Conservation (phyloP, 2,329 filamentous ascomycete species). For the Bipolaris gigantea region DNA sequence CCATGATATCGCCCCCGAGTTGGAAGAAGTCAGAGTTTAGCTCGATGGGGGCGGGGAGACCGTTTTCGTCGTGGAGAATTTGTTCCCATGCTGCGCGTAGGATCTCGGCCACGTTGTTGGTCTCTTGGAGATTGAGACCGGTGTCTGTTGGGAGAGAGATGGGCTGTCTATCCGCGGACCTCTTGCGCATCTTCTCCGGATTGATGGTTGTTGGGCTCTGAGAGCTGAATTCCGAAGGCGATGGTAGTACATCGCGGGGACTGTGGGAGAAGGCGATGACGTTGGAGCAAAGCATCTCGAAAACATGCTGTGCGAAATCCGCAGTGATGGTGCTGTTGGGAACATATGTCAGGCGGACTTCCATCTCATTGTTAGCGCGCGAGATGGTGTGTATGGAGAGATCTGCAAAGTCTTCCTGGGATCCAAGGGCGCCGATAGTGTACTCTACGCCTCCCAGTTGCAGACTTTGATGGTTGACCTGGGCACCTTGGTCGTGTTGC, state of each 20-base stretch:
- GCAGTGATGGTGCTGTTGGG: conserved; percentile 53
- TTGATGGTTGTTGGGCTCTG: conserved; percentile 26
- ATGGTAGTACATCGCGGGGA: conserved; percentile 32
- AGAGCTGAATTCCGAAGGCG: conserved; percentile 32
- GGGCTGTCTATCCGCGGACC: conserved; percentile 29
- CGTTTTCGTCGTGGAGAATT: conserved; percentile 33
- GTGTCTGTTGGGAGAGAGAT: conserved; percentile 31
- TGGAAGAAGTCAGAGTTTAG: conserved; percentile 39
- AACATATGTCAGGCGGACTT: conserved; percentile 36
- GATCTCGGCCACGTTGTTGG: conserved; percentile 25
- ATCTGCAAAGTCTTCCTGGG: conserved; percentile 41
- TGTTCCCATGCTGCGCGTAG: conserved; percentile 37
- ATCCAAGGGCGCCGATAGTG: conserved; percentile 33
- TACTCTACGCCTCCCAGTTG: conserved; percentile 47
- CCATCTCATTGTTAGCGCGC: conserved; percentile 26
- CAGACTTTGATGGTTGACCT: conserved; percentile 50
- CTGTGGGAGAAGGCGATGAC: conserved; percentile 31
- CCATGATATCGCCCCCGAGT: conserved; percentile 41
- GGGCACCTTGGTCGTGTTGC: conserved; percentile 40
- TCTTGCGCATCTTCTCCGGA: conserved; percentile 28
- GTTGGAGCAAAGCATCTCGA: conserved; percentile 37
- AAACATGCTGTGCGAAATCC: conserved; percentile 56
- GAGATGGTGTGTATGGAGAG: conserved; percentile 36
- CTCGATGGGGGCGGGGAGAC: conserved; percentile 22
- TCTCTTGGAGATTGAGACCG: conserved; percentile 30